A percentile compares a stretch with the other conserved stretches of the same genome.
These are phyloP conservation scores for Sutorius australiensis DNA, from an alignment of 768 basidiomycete genomes.

Conservation along the genomic window DNA sequence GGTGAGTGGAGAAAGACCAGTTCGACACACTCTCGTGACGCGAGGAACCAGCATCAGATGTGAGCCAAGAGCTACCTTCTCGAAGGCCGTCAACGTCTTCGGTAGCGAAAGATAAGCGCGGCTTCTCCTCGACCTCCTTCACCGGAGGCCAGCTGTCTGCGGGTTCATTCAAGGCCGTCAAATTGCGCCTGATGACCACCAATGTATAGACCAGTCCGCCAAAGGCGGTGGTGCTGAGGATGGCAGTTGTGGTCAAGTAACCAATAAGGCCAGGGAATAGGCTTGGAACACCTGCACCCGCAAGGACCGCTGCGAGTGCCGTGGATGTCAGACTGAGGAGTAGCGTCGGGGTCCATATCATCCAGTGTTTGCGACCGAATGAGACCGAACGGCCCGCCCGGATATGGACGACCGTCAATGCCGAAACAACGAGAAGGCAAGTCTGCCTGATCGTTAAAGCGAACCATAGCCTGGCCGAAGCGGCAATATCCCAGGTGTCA, in stretches of 20 bases:
- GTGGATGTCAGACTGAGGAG: slow-evolving; percentile 56
- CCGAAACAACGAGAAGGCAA: slow-evolving; percentile 59
- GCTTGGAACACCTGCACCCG: slow-evolving; percentile 48
- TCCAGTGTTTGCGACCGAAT: slow-evolving; percentile 69
- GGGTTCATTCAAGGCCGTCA: slow-evolving; percentile 50
- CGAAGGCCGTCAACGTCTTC: slow-evolving; percentile 71
- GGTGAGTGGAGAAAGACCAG: slow-evolving; percentile 72
- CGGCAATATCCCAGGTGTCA: slow-evolving; percentile 45
- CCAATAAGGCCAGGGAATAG: slow-evolving; percentile 60
- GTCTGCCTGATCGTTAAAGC: slow-evolving; percentile 62
- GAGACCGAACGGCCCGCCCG: slow-evolving; percentile 66
- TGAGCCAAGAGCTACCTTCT: slow-evolving; percentile 80
- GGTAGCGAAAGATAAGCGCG: slow-evolving; percentile 60
- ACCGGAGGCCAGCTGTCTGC: slow-evolving; percentile 60
- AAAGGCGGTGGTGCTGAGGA: slow-evolving; percentile 52
- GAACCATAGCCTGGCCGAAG: slow-evolving; percentile 66
- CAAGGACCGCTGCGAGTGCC: slow-evolving; percentile 52
- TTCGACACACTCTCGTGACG: slow-evolving; percentile 57
- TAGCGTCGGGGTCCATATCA: slow-evolving; percentile 65
- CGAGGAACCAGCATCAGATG: slow-evolving; percentile 55
- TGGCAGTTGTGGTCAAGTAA: slow-evolving; percentile 51
- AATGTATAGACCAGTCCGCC: slow-evolving; percentile 61
- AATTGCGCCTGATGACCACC: slow-evolving; percentile 61
- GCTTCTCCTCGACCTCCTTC: slow-evolving; percentile 47
- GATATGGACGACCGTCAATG: slow-evolving; percentile 63